phyloP scores from a whole-genome alignment of 306 rosid species.

The Luffa aegyptiaca region DNA sequence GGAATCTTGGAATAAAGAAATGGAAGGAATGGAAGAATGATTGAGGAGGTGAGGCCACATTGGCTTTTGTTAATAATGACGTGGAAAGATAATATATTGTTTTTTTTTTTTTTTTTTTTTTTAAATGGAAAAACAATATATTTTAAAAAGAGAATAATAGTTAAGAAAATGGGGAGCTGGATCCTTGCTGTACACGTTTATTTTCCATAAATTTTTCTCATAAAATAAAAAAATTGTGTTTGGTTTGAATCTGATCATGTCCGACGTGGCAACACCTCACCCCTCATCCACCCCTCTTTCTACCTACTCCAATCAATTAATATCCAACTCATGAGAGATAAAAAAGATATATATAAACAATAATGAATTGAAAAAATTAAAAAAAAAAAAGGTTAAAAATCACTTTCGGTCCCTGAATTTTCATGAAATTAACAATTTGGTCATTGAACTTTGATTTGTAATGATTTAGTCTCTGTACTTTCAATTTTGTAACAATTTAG shows the following conservation, averaged over 20 bases:
- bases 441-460: too few relatives aligned
- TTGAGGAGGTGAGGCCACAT: neutral
- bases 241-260: neutral
- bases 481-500: too few relatives aligned
- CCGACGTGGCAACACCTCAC: constrained; percentile 3
- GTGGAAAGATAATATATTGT: constrained; percentile 5
- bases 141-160: neutral
- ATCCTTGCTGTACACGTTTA: constrained; percentile 8
- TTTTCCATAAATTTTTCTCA: neutral
- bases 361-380: too few relatives aligned
- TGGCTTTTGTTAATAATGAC: neutral
- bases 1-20: neutral
- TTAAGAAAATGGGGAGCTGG: neutral
- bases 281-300: neutral
- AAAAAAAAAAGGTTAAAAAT: too few relatives aligned
- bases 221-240: neutral
- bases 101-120: neutral
- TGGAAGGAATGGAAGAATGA: neutral
- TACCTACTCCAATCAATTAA: neutral
- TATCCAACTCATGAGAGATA: neutral
- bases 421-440: too few relatives aligned
- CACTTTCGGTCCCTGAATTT: too few relatives aligned
- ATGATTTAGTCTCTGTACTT: too few relatives aligned
- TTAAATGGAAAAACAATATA: neutral
- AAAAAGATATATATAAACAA: too few relatives aligned